Percentiles rank a stretch among this genome's conserved stretches.
These are phyloP conservation scores for Penicillium macrosclerotiorum DNA, from an alignment of 495 filamentous ascomycete species.

Conservation along the genomic window DNA sequence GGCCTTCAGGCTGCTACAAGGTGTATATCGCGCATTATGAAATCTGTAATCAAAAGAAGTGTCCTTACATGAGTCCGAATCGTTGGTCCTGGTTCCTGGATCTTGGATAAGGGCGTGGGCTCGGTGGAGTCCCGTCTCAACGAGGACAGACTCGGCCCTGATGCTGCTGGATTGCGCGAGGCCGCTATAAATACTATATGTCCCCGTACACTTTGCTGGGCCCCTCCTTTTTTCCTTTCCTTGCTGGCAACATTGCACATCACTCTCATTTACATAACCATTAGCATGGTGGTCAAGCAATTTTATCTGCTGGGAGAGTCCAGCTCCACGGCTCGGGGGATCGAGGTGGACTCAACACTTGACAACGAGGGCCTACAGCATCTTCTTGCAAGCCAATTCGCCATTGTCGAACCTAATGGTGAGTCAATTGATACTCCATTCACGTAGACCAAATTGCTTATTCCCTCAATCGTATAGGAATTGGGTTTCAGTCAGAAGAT, in stretches of 20 bases:
- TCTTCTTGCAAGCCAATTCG: constrained; percentile 41
- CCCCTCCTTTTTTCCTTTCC: background rate
- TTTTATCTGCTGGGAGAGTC: constrained; percentile 47
- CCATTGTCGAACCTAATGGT: constrained; percentile 36
- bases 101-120: too few species aligned
- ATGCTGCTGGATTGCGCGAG: constrained; percentile 1
- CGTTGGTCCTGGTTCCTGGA: too few species aligned
- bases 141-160: too few species aligned
- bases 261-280: background rate
- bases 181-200: constrained; percentile 16
- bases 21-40: background rate
- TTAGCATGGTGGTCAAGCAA: constrained; percentile 32
- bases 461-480: too few species aligned
- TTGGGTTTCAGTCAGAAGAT: constrained; percentile 35
- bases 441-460: too few species aligned
- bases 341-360: constrained; percentile 35
- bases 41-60: background rate
- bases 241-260: background rate
- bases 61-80: too few species aligned
- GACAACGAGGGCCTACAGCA: constrained; percentile 35
- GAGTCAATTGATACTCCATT: too few species aligned
- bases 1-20: constrained; percentile 2
- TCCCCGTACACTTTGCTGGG: too few species aligned
- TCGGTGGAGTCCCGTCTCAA: too few species aligned
- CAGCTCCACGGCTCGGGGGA: constrained; percentile 30